Conservation (phyloP, 495 filamentous ascomycete genomes). For the Podospora pseudocomata region DNA sequence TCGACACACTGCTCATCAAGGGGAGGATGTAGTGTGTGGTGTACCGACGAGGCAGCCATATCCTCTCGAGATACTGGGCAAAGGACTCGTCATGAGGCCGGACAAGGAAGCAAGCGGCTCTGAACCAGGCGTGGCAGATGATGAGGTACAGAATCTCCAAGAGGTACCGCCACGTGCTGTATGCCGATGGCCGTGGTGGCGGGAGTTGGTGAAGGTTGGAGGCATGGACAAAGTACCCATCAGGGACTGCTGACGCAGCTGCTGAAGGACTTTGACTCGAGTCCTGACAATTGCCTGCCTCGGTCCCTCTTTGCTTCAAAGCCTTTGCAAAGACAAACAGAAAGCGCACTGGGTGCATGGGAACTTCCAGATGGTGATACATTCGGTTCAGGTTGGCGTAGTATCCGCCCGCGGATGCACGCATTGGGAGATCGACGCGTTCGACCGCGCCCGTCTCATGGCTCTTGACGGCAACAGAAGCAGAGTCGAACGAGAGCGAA, state of each 20-base stretch:
- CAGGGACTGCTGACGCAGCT: not conserved
- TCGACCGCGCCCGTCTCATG: conserved; percentile 16
- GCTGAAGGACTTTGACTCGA: not conserved
- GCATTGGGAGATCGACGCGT: conserved; percentile 57
- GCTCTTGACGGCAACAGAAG: conserved; percentile 35
- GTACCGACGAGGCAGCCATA: conserved; percentile 44
- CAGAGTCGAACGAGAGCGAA: conserved; percentile 40
- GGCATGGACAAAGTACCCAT: conserved; percentile 40
- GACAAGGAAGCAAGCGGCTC: conserved; percentile 44
- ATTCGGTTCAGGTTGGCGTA: conserved; percentile 52
- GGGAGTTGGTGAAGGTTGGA: conserved; percentile 49
- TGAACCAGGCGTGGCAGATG: conserved; percentile 33
- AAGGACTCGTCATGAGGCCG: conserved; percentile 37
- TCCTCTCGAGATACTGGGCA: conserved; percentile 42
- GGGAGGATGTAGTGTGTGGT: conserved; percentile 48
- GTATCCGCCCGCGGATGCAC: conserved; percentile 52
- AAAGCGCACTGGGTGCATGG: conserved; percentile 46
- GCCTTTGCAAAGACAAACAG: conserved; percentile 39
- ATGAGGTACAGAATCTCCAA: conserved; percentile 39
- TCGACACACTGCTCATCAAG: conserved; percentile 50
- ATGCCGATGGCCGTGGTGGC: conserved; percentile 33
- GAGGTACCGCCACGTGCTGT: conserved; percentile 29
- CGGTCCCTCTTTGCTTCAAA: not conserved
- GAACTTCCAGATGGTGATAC: conserved; percentile 51
- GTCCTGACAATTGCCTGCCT: not conserved